phyloP scores from a whole-genome alignment of 1,139 yeast genomes.

The Suhomyces bokatorum region DNA sequence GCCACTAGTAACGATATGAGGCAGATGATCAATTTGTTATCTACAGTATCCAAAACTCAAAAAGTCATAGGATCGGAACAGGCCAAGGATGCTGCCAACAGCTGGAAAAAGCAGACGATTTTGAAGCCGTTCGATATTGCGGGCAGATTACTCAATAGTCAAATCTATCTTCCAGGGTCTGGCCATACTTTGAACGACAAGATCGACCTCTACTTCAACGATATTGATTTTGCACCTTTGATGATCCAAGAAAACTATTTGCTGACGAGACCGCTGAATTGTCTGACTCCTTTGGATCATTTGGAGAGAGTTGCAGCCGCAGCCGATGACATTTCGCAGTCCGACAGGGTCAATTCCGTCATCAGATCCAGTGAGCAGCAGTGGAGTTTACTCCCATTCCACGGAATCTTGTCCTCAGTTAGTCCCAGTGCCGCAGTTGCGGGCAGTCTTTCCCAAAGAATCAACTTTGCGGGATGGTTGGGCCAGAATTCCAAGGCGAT shows the following conservation, averaged over 20 bases:
- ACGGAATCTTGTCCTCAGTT: constrained; percentile 85
- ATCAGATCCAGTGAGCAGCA: constrained; percentile 93
- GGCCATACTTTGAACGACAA: constrained; percentile 71
- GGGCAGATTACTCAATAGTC: constrained; percentile 65
- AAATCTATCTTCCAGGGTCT: constrained; percentile 55
- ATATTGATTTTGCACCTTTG: constrained; percentile 89
- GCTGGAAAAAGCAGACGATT: constrained; percentile 90
- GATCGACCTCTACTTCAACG: constrained; percentile 88
- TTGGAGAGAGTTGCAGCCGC: constrained; percentile 71
- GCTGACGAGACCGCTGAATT: constrained; percentile 56
- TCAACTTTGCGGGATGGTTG: constrained; percentile 81
- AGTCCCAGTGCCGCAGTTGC: constrained; percentile 76
- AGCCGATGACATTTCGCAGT: constrained; percentile 78
- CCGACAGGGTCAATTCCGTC: constrained; percentile 76
- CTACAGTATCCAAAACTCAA: constrained; percentile 78
- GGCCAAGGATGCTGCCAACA: constrained; percentile 52
- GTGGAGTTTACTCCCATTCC: constrained; percentile 94
- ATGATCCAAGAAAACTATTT: constrained; percentile 96
- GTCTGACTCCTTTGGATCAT: constrained; percentile 44
- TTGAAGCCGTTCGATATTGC: constrained; percentile 92
- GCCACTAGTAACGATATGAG: constrained; percentile 91
- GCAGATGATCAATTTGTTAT: constrained; percentile 85
- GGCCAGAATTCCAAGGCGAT: constrained; percentile 88
- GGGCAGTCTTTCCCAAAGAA: constrained; percentile 69
- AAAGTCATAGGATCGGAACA: constrained; percentile 56